Percentiles rank a stretch among this genome's conserved stretches.
Conservation (phyloP, 2,329 filamentous ascomycete genomes). For the Nannizziopsis barbatae region DNA sequence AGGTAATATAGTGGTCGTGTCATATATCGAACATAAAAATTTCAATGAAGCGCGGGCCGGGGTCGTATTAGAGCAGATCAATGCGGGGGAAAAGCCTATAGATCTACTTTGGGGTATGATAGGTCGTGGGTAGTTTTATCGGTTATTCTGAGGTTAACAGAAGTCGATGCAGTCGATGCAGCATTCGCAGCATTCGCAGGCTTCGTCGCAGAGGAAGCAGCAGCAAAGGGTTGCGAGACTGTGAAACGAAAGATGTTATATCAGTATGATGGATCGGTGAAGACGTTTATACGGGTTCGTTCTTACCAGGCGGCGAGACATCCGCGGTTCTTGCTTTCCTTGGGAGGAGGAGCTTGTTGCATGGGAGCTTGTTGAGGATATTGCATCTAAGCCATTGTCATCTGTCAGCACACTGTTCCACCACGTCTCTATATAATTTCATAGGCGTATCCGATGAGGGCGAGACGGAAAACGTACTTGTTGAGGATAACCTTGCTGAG, state of each 20-base stretch:
- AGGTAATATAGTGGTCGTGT: too few relatives aligned
- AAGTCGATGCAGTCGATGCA: constrained; percentile 41
- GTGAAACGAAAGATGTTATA: neutral
- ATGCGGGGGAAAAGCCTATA: too few relatives aligned
- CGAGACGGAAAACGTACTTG: constrained; percentile 19
- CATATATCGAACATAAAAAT: too few relatives aligned
- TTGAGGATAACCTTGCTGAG: constrained; percentile 20
- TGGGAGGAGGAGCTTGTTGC: constrained; percentile 24
- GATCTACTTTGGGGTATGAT: too few relatives aligned
- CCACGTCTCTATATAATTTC: neutral
- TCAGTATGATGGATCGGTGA: too few relatives aligned
- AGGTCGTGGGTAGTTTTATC: too few relatives aligned
- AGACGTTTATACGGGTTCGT: constrained; percentile 11
- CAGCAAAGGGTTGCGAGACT: constrained; percentile 50
- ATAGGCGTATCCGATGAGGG: neutral
- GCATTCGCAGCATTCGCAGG: constrained; percentile 53
- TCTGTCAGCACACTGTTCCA: neutral
- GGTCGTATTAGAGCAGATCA: too few relatives aligned
- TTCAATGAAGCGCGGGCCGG: too few relatives aligned
- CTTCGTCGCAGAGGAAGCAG: constrained; percentile 54
- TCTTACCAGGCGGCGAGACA: constrained; percentile 42
- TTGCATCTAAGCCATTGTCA: constrained; percentile 29
- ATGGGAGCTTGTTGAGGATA: constrained; percentile 42
- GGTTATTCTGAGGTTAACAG: too few relatives aligned
- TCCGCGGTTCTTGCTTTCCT: constrained; percentile 39